phyloP scores from a whole-genome alignment of 441 rosid species.

The Biscutella laevigata region DNA sequence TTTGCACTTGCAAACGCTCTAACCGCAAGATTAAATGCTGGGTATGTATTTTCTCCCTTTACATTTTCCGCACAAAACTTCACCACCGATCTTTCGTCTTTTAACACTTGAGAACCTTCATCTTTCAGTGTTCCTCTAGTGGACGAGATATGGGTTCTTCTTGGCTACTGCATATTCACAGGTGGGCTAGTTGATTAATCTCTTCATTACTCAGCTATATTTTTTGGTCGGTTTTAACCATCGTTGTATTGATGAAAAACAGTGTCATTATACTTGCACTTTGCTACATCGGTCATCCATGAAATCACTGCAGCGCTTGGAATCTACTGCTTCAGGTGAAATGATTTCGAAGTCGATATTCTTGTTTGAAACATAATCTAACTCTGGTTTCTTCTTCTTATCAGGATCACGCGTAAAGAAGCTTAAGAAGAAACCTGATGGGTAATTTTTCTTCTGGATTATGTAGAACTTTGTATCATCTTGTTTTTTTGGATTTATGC shows the following conservation, averaged over 20 bases:
- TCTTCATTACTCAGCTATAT: not conserved
- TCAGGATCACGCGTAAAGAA: constrained; percentile 92
- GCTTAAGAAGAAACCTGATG: constrained; percentile 41
- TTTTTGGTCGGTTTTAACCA: constrained; percentile 17
- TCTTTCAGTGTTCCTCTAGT: constrained; percentile 70
- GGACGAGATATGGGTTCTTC: constrained; percentile 82
- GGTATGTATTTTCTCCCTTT: constrained; percentile 38
- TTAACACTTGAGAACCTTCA: not conserved
- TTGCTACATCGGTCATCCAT: constrained; percentile 84
- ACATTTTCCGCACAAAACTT: not conserved
- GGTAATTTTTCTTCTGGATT: constrained; percentile 2
- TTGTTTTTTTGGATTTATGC: constrained; percentile 1
- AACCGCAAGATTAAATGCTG: constrained; percentile 75
- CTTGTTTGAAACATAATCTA: not conserved
- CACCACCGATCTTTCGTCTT: not conserved
- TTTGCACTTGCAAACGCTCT: constrained; percentile 84
- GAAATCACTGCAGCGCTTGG: constrained; percentile 91
- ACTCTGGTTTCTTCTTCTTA: not conserved
- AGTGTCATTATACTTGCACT: constrained; percentile 72
- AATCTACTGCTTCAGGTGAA: constrained; percentile 93
- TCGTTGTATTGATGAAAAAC: constrained; percentile 23
- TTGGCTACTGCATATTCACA: constrained; percentile 76
- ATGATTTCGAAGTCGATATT: not conserved
- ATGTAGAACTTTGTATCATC: constrained; percentile 18
- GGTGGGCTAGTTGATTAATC: constrained; percentile 26